phyloP scores from a whole-genome alignment of 768 basidiomycete genomes.

The Boletus vermiculosoides region DNA sequence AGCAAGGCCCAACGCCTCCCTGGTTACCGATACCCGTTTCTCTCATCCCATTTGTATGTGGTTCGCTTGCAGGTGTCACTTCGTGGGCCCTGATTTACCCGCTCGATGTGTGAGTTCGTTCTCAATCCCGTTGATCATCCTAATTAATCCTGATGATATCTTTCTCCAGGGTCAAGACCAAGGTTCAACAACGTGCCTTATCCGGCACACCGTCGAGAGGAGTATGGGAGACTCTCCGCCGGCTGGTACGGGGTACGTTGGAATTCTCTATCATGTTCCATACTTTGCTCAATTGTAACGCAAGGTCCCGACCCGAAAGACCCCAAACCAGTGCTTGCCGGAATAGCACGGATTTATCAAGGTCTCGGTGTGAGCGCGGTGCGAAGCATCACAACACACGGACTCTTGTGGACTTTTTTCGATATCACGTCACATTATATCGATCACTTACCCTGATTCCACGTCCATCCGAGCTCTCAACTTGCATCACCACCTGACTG shows the following conservation, averaged over 20 bases:
- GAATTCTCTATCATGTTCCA: background rate
- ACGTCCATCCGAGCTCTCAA: constrained; percentile 1
- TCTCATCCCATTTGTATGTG: constrained; percentile 87
- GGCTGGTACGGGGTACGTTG: constrained; percentile 73
- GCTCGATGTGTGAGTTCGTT: constrained; percentile 75
- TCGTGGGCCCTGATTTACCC: constrained; percentile 94
- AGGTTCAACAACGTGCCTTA: constrained; percentile 90
- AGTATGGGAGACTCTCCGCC: constrained; percentile 67
- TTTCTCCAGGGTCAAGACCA: constrained; percentile 77
- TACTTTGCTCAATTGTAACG: constrained; percentile 1
- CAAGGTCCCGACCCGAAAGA: constrained; percentile 75
- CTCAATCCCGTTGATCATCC: background rate
- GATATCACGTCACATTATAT: constrained; percentile 77
- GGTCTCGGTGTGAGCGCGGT: constrained; percentile 93
- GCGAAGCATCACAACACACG: constrained; percentile 91
- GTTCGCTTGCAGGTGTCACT: constrained; percentile 85
- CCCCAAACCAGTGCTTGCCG: constrained; percentile 73
- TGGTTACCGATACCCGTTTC: constrained; percentile 83
- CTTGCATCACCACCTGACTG: constrained; percentile 4
- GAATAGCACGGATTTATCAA: constrained; percentile 83
- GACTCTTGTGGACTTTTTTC: constrained; percentile 91
- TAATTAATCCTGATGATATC: background rate
- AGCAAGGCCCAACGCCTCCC: constrained; percentile 76
- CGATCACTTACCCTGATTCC: constrained; percentile 49
- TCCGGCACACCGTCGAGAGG: constrained; percentile 74